A percentile compares a stretch with the other conserved stretches of the same genome.
Conservation (phyloP, 2,329 filamentous ascomycete species). For the Beauveria australis region DNA sequence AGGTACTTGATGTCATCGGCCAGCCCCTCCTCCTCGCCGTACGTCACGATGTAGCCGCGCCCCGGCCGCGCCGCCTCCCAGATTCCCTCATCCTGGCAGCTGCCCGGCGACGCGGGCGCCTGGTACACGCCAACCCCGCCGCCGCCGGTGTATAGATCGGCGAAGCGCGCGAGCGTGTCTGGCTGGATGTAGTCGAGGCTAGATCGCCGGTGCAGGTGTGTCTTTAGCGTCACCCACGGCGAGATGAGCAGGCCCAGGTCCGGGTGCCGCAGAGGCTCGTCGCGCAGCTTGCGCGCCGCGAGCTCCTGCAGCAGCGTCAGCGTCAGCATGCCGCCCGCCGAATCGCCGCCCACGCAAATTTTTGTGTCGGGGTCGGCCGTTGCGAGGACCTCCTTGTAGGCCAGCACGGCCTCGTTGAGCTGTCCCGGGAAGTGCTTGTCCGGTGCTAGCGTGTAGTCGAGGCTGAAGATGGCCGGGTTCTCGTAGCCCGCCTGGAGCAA, state of each 20-base stretch:
- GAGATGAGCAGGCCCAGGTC: slow-evolving; percentile 64
- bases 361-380: slow-evolving; percentile 48
- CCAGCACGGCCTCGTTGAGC: slow-evolving; percentile 59
- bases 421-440: slow-evolving; percentile 67
- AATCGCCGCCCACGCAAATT: slow-evolving; percentile 69
- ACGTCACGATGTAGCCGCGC: slow-evolving; percentile 61
- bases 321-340: slow-evolving; percentile 66
- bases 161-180: slow-evolving; percentile 59
- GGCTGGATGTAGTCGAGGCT: slow-evolving; percentile 67
- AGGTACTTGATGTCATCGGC: slow-evolving; percentile 59
- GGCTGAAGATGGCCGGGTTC: slow-evolving; percentile 70
- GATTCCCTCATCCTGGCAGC: slow-evolving; percentile 54
- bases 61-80: slow-evolving; percentile 61
- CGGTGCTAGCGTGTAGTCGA: slow-evolving; percentile 75
- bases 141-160: slow-evolving; percentile 54
- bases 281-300: slow-evolving; percentile 26
- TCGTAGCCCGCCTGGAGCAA: slow-evolving; percentile 56
- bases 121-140: slow-evolving; percentile 30
- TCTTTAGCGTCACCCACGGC: slow-evolving; percentile 71
- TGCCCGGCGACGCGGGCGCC: slow-evolving; percentile 53
- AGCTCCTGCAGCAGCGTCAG: slow-evolving; percentile 65
- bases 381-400: slow-evolving; percentile 62
- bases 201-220: slow-evolving; percentile 58
- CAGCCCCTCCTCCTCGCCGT: slow-evolving; percentile 71
- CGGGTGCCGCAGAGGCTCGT: slow-evolving; percentile 22